These are phyloP conservation scores for Ceratobasidium theobromae DNA, from an alignment of 1,284 basidiomycete species.

Conservation along the genomic window DNA sequence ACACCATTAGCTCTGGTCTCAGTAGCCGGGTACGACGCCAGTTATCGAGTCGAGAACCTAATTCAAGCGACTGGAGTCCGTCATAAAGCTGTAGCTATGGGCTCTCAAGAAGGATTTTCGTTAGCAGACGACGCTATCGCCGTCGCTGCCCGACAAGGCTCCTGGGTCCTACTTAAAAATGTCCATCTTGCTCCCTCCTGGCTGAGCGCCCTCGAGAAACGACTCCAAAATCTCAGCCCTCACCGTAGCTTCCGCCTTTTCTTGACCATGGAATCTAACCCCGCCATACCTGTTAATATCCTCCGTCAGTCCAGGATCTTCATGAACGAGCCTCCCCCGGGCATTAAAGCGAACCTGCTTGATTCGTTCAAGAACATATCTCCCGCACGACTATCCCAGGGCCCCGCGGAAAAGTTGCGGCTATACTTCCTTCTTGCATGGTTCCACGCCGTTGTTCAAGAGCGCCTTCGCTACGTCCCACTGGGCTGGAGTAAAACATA, in stretches of 20 bases:
- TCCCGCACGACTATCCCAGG: slow-evolving; percentile 67
- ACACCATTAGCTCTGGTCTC: slow-evolving; percentile 90
- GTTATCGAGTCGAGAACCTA: slow-evolving; percentile 89
- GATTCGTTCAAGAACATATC: slow-evolving; percentile 85
- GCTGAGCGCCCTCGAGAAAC: slow-evolving; percentile 94
- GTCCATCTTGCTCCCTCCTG: slow-evolving; percentile 92
- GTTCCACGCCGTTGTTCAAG: slow-evolving; percentile 97
- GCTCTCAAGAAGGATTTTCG: slow-evolving; percentile 95
- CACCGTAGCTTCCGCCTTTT: slow-evolving; percentile 91
- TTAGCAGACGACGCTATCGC: slow-evolving; percentile 94
- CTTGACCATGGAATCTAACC: slow-evolving; percentile 95
- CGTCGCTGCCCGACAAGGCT: slow-evolving; percentile 83
- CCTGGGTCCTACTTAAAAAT: slow-evolving; percentile 95
- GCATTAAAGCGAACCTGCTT: slow-evolving; percentile 90
- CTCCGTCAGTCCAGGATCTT: slow-evolving; percentile 90
- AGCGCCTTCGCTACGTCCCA: slow-evolving; percentile 91
- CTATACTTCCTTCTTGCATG: slow-evolving; percentile 95
- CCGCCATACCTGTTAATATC: slow-evolving; percentile 91
- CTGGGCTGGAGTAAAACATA: slow-evolving; percentile 95
- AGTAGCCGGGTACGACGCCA: slow-evolving; percentile 95
- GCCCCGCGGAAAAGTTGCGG: slow-evolving; percentile 87
- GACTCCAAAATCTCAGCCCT: slow-evolving; percentile 87
- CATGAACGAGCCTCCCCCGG: slow-evolving; percentile 97
- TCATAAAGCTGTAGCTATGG: slow-evolving; percentile 92
- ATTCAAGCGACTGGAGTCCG: slow-evolving; percentile 73